Evolutionary conservation across 2,329 filamentous ascomycete genomes (phyloP).

Genomic region (Colletotrichum tabaci): DNA sequence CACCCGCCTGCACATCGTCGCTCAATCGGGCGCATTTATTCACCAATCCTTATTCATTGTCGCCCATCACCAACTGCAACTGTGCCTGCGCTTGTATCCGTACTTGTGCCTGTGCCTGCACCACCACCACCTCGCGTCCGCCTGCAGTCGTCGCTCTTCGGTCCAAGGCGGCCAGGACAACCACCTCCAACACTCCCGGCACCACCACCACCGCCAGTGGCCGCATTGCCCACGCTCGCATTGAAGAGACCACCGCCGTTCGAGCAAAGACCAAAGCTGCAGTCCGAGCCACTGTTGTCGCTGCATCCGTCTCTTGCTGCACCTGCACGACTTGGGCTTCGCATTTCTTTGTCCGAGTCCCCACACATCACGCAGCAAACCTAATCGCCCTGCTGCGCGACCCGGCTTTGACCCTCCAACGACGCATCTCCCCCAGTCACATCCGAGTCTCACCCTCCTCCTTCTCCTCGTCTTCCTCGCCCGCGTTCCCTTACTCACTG

Average conservation of each 20-base stretch:
- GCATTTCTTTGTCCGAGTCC: slow-evolving; percentile 39
- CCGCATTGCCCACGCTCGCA: slow-evolving; percentile 35
- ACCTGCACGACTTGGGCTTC: slow-evolving; percentile 4
- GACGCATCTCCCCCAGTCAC: slow-evolving; percentile 13
- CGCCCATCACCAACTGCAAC: slow-evolving; percentile 24
- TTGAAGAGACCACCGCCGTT: slow-evolving; percentile 17
- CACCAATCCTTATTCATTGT: slow-evolving; percentile 25
- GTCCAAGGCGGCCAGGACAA: not conserved
- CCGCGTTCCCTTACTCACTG: slow-evolving; percentile 6
- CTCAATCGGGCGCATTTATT: slow-evolving; percentile 16
- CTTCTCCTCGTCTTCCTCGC: not conserved
- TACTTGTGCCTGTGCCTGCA: not conserved
- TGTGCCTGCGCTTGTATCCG: not conserved
- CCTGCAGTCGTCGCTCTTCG: not conserved
- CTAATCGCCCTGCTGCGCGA: slow-evolving; percentile 33
- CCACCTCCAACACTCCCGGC: not conserved
- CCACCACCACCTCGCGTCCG: not conserved
- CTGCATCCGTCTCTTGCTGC: not conserved
- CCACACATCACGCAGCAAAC: slow-evolving; percentile 38
- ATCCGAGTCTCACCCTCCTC: slow-evolving; percentile 14
- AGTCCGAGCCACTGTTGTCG: slow-evolving; percentile 32
- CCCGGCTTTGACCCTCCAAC: slow-evolving; percentile 11
- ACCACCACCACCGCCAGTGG: slow-evolving; percentile 13
- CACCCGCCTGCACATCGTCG: not conserved
- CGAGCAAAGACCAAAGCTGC: slow-evolving; percentile 30